Evolutionary conservation across 2,329 filamentous ascomycete species (phyloP).

Genomic region (Fusarium nelsonii): DNA sequence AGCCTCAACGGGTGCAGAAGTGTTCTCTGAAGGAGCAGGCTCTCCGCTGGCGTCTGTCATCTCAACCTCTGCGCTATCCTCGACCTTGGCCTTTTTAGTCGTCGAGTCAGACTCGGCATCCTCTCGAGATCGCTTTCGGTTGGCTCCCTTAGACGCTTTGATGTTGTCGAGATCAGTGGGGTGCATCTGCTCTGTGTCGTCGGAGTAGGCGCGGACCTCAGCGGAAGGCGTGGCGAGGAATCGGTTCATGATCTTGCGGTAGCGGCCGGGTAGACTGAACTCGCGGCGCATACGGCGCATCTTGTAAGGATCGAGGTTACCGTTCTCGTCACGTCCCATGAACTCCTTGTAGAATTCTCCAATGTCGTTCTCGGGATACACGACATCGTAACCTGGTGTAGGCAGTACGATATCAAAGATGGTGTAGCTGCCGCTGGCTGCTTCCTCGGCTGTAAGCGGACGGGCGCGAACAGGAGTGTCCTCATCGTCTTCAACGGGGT

Average conservation of each 20-base stretch:
- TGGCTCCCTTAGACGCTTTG: conserved; percentile 53
- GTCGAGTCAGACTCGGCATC: conserved; percentile 30
- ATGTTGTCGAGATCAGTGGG: conserved; percentile 85
- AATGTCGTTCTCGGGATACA: conserved; percentile 86
- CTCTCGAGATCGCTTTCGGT: conserved; percentile 40
- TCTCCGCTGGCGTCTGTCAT: conserved; percentile 32
- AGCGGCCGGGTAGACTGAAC: conserved; percentile 87
- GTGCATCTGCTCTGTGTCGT: conserved; percentile 85
- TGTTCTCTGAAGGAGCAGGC: conserved; percentile 8
- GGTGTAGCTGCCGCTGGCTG: conserved; percentile 77
- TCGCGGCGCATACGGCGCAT: conserved; percentile 92
- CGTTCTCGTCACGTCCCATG: conserved; percentile 85
- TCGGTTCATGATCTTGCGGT: conserved; percentile 84
- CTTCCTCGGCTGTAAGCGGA: conserved; percentile 81
- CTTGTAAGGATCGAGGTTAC: conserved; percentile 81
- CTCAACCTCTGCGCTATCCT: conserved; percentile 36
- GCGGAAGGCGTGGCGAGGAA: conserved; percentile 75
- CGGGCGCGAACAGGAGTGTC: conserved; percentile 70
- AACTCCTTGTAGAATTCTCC: conserved; percentile 87
- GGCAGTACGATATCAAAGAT: conserved; percentile 93
- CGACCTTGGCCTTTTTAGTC: conserved; percentile 47
- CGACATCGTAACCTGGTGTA: conserved; percentile 89
- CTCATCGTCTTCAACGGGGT: conserved; percentile 59
- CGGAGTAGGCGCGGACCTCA: conserved; percentile 76
- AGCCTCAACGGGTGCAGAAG: conserved; percentile 3